Conservation (phyloP, 2,329 filamentous ascomycete species). For the Claviceps sp. region DNA sequence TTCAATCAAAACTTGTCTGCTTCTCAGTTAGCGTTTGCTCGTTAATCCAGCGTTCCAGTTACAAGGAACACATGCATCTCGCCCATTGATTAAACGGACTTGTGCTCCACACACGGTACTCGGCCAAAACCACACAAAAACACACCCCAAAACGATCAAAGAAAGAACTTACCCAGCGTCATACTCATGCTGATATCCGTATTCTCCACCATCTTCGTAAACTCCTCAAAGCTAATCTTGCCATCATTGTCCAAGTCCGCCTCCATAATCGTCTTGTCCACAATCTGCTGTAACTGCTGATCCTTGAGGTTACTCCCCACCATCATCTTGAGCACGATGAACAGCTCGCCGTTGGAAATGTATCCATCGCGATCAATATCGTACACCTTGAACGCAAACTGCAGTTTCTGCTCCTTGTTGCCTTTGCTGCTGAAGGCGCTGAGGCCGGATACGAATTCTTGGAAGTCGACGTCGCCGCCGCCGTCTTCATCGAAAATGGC, state of each 20-base stretch:
- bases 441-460: slow-evolving; percentile 92
- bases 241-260: slow-evolving; percentile 91
- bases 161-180: slow-evolving; percentile 47
- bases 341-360: slow-evolving; percentile 97
- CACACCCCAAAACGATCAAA: neutral
- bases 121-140: neutral
- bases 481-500: slow-evolving; percentile 98
- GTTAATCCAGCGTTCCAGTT: too few relatives aligned
- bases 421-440: slow-evolving; percentile 95
- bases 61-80: too few relatives aligned
- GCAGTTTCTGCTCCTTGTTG: slow-evolving; percentile 97
- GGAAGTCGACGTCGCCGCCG: slow-evolving; percentile 94
- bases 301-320: slow-evolving; percentile 98
- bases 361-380: slow-evolving; percentile 98
- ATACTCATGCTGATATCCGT: slow-evolving; percentile 69
- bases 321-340: slow-evolving; percentile 99
- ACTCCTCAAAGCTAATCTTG: slow-evolving; percentile 98
- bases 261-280: slow-evolving; percentile 99
- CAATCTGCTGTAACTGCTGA: slow-evolving; percentile 96
- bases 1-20: neutral
- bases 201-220: slow-evolving; percentile 96
- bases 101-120: neutral
- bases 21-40: neutral
- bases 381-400: slow-evolving; percentile 98
- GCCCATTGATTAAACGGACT: too few relatives aligned